Evolutionary conservation across 1,284 basidiomycete genomes (phyloP), one percentile per base, ranked within the genome.

Genomic region (Kwoniella shivajii): DNA sequence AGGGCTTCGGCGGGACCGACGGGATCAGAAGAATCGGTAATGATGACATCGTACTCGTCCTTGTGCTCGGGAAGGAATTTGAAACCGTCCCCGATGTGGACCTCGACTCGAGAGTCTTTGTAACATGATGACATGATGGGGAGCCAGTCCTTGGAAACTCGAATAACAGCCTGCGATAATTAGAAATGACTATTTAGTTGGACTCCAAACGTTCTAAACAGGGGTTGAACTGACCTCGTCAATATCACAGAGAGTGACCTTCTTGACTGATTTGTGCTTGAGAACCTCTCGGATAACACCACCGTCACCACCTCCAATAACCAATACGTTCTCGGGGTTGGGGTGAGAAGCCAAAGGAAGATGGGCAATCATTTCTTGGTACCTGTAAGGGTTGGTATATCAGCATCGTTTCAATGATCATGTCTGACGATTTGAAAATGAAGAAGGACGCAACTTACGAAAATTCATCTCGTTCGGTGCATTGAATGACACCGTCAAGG

Each of bases 281-380:
- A 99, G 85, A 33, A 94, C 92, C 79, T 99, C 95, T 56, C 96
- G 88, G 45, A 99, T 90, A 64, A 99, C 95, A 71, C 93, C 93
- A 53, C 92, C 92, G 74, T 95, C 92, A 44, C 95, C 94, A 57
- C 95, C 95, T 57, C 95, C 95, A 61, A 99, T 95, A 56, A 99
- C 93, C 36, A 99, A 86, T 22, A 98, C 94, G 70, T 89, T 88
- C 80, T 92, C 89, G 1, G 95, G 96, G 83, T 97, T 90, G 29
- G 96, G 95, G 79, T 99, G 95, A 63, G 89, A 93, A 24, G 91
- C 88, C 64, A 99, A 84, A 36, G 95, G 95, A 48, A 99, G 82
- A 80, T 98, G 94, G 18, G 95, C 85, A 71, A 99, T 99, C 95
- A 99, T 98, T 82, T 99, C 95, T 78, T 99, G 96, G 80, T 98